Conservation (phyloP, 257 asterid genomes). For the Datura wrightii region DNA sequence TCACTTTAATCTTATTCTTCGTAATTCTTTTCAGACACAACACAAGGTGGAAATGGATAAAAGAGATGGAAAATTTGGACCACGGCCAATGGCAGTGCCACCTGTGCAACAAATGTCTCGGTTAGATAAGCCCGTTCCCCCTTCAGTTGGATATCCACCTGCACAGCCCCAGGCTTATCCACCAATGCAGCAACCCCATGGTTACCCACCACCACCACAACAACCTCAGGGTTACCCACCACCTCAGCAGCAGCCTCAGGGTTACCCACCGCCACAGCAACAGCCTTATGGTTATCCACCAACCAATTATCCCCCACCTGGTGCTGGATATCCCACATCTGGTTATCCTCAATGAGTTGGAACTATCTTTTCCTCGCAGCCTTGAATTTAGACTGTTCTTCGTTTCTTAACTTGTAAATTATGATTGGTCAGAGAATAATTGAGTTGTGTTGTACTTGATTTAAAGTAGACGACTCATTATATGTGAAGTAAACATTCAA, state of each 20-base stretch:
- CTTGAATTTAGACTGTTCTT: constrained; percentile 6
- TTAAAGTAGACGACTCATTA: neutral
- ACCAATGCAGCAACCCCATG: constrained; percentile 12
- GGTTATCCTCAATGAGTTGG: neutral
- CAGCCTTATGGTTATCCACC: constrained; percentile 31
- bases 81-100: constrained; percentile 44
- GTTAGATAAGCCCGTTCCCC: constrained; percentile 41
- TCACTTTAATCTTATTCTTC: neutral
- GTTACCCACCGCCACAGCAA: neutral
- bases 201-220: constrained; percentile 27
- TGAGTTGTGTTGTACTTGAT: neutral
- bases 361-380: neutral
- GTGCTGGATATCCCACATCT: constrained; percentile 32
- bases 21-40: constrained; percentile 43
- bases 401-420: neutral
- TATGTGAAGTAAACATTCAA: neutral
- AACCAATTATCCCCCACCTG: constrained; percentile 35
- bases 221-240: constrained; percentile 30
- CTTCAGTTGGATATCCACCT: constrained; percentile 44
- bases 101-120: constrained; percentile 51
- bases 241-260: constrained; percentile 22
- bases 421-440: neutral
- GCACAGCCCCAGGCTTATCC: constrained; percentile 36
- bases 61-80: constrained; percentile 49
- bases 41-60: constrained; percentile 54